phyloP scores from a whole-genome alignment of 176 grass and related monocot genomes.

The Aegilops umbellulata region DNA sequence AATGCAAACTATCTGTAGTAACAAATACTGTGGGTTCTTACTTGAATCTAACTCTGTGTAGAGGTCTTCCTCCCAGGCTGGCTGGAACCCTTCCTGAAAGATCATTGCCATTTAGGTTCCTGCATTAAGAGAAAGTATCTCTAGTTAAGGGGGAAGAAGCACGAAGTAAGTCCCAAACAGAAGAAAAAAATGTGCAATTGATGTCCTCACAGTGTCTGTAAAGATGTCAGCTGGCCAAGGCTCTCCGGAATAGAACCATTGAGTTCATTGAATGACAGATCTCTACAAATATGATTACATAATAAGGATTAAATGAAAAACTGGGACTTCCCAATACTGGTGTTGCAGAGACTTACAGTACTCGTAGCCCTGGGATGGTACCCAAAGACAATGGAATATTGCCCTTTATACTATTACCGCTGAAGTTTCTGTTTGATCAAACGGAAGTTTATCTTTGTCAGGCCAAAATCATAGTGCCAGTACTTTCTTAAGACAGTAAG shows the following conservation, averaged over 20 bases:
- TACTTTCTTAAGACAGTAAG: not conserved
- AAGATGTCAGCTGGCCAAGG: constrained; percentile 60
- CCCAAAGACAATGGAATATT: constrained; percentile 72
- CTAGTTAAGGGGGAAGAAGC: constrained; percentile 2
- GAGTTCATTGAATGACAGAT: constrained; percentile 88
- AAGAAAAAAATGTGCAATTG: constrained; percentile 23
- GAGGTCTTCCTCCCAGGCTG: constrained; percentile 83
- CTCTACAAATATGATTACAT: constrained; percentile 45
- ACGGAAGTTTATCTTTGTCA: constrained; percentile 11
- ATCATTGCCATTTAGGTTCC: constrained; percentile 92
- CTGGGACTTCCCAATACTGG: not conserved
- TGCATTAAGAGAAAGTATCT: constrained; percentile 35
- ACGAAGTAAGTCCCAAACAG: constrained; percentile 11
- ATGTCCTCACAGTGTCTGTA: constrained; percentile 74
- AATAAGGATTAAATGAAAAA: not conserved
- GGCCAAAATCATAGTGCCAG: not conserved
- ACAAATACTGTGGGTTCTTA: constrained; percentile 21
- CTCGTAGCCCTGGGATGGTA: constrained; percentile 63
- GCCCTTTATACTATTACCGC: constrained; percentile 79
- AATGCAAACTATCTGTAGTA: not conserved
- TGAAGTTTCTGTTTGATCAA: constrained; percentile 75
- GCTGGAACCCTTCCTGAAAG: constrained; percentile 89
- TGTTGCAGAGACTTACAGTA: constrained; percentile 66
- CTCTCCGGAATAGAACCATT: constrained; percentile 95
- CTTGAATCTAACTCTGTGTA: constrained; percentile 98